A percentile compares a stretch with the other conserved stretches of the same genome.
Conservation (phyloP, 1,284 basidiomycete genomes). For the Moesziomyces antarcticus region DNA sequence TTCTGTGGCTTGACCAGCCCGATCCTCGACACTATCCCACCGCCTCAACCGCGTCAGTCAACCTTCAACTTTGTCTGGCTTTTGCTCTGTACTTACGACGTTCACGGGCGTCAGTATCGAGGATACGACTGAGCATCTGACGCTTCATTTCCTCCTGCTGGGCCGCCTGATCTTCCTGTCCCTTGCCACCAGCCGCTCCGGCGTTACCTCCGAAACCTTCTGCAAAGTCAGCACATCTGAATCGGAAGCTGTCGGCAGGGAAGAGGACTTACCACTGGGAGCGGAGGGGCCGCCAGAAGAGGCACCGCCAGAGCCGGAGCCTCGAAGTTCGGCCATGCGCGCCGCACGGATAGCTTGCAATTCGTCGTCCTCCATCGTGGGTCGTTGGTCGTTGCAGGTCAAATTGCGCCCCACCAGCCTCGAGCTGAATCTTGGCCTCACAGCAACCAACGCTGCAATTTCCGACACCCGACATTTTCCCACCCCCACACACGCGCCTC, state of each 20-base stretch:
- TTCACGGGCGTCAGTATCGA: constrained; percentile 88
- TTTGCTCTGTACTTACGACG: constrained; percentile 76
- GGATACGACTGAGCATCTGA: constrained; percentile 82
- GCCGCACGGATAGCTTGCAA: constrained; percentile 66
- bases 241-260: neutral
- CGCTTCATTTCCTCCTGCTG: constrained; percentile 71
- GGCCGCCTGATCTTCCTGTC: constrained; percentile 64
- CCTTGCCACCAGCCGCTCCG: constrained; percentile 61
- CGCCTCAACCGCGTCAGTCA: no score
- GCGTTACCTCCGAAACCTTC: constrained; percentile 22
- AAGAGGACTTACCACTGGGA: constrained; percentile 18
- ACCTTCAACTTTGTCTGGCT: no score
- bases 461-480: neutral
- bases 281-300: constrained; percentile 20
- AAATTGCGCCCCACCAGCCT: no score
- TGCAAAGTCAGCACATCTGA: neutral
- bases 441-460: neutral
- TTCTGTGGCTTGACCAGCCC: constrained; percentile 89
- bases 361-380: constrained; percentile 66
- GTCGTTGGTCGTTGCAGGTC: neutral
- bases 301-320: constrained; percentile 22
- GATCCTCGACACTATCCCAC: constrained; percentile 82
- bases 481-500: neutral
- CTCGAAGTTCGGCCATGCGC: constrained; percentile 63
- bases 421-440: no score